These are phyloP conservation scores for Trametes cinnabarina DNA, from an alignment of 768 basidiomycete genomes.

Conservation along the genomic window DNA sequence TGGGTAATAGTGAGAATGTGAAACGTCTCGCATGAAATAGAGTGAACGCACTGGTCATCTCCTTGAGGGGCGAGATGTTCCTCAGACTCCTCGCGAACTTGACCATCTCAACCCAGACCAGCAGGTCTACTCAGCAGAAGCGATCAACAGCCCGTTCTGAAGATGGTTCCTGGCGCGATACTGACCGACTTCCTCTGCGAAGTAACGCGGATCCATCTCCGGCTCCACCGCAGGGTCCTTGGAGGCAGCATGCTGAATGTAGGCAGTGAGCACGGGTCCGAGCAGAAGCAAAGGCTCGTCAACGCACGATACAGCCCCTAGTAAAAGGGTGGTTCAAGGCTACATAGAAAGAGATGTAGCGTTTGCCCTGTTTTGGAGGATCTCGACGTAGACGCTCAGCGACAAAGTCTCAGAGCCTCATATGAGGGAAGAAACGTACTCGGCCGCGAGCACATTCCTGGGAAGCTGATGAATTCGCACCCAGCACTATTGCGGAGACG, in stretches of 20 bases:
- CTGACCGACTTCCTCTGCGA: constrained; percentile 32
- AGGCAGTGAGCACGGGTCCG: background rate
- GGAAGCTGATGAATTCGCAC: constrained; percentile 35
- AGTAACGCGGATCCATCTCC: constrained; percentile 33
- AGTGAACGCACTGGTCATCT: constrained; percentile 22
- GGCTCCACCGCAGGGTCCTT: constrained; percentile 30
- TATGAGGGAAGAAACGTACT: constrained; percentile 25
- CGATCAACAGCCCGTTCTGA: background rate
- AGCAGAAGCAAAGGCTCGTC: background rate
- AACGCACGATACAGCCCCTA: constrained; percentile 47
- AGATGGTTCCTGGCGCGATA: background rate
- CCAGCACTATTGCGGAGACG: constrained; percentile 29
- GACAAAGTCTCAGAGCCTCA: background rate
- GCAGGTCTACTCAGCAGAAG: constrained; percentile 25
- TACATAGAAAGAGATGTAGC: constrained; percentile 39
- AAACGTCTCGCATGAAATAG: background rate
- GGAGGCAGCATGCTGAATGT: constrained; percentile 30
- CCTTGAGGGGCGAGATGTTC: constrained; percentile 26
- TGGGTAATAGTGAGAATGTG: background rate
- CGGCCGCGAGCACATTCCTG: constrained; percentile 24
- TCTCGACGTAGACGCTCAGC: constrained; percentile 23
- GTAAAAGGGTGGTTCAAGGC: constrained; percentile 46
- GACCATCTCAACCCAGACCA: constrained; percentile 29
- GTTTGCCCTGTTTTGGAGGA: constrained; percentile 38
- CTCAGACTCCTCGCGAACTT: constrained; percentile 30